Conservation (phyloP, 1,284 basidiomycete genomes). For the Apiotrichum veenhuisii region DNA sequence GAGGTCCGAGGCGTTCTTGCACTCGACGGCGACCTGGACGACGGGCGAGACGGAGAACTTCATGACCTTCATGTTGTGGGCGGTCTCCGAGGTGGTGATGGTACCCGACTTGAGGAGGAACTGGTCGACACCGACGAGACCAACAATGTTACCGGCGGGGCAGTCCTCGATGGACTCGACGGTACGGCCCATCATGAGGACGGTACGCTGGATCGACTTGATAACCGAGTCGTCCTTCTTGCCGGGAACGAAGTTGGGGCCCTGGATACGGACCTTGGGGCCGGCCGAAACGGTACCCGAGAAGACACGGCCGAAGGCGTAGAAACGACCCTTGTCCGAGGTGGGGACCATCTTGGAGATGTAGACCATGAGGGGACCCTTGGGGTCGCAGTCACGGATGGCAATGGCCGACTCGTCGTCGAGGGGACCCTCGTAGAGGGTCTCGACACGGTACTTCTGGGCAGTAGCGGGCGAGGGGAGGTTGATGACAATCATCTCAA, state of each 20-base stretch:
- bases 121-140: slow-evolving; percentile 99
- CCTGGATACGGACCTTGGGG: slow-evolving; percentile 99
- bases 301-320: slow-evolving; percentile 99
- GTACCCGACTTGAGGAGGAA: slow-evolving; percentile 99
- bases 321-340: slow-evolving; percentile 99
- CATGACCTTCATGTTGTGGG: slow-evolving; percentile 99
- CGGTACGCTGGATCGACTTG: slow-evolving; percentile 98
- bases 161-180: slow-evolving; percentile 99
- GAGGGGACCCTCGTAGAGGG: slow-evolving; percentile 99
- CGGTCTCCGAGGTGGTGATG: slow-evolving; percentile 94
- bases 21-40: slow-evolving; percentile 98
- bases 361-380: slow-evolving; percentile 95
- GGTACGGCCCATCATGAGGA: slow-evolving; percentile 99
- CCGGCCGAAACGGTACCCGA: slow-evolving; percentile 95
- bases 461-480: slow-evolving; percentile 95
- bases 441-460: slow-evolving; percentile 98
- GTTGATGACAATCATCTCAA: slow-evolving; percentile 99
- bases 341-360: slow-evolving; percentile 99
- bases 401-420: slow-evolving; percentile 98
- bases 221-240: slow-evolving; percentile 99
- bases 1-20: slow-evolving; percentile 98
- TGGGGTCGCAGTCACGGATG: slow-evolving; percentile 98
- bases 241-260: slow-evolving; percentile 96
- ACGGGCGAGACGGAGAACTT: slow-evolving; percentile 99
- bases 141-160: slow-evolving; percentile 97